Evolutionary conservation across 2,329 filamentous ascomycete genomes (phyloP), one percentile per base, ranked within the genome.

Genomic region (Sporothrix brunneoviolacea): DNA sequence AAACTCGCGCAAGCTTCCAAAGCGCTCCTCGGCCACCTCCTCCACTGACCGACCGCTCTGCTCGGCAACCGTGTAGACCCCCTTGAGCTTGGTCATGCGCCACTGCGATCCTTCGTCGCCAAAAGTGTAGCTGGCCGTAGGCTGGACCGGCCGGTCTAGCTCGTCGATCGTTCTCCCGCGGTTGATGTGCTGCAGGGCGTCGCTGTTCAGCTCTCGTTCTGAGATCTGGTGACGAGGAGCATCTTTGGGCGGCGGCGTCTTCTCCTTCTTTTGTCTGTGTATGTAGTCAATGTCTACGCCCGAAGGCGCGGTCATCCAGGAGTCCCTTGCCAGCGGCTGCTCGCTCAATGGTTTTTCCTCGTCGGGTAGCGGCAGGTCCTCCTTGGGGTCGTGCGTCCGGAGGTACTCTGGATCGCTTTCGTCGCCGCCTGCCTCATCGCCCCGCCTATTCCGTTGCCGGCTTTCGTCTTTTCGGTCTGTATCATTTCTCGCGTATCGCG

Each of bases 61-160:
- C 58, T 94, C 77, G 0, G 90, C 88, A 48, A 84, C 78, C 22
- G 80, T 79, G 65, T 95, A 95, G 2, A 95, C 88, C 10, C 83
- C 86, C 57, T 86, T 90, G 28, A 98, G 79, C 66, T 91, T 96
- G 6, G 86, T 95, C 91, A 98, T 95, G 44, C 94, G 84, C 93
- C 94, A 98, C 60, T 89, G 81, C 13, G 91, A 91, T 0, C 93
- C 91, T 7, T 80, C 71, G 64, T 98, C 93, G 16, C 94, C 93
- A 66, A 98, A 94, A 0, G 72, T 87, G 63, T 97, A 98, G 52
- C 15, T 30, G 8, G 94, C 80, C 50, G 86, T 78, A 48, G 81
- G 73, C 39, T 80, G 69, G 1, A 75, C 71, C 2, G 77, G 73
- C 7, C 79, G 65, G 19, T 74, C 69, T 9, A 79, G 64, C 13